phyloP scores from a whole-genome alignment of 139 green algal genomes.

The Coelastrella sp. region DNA sequence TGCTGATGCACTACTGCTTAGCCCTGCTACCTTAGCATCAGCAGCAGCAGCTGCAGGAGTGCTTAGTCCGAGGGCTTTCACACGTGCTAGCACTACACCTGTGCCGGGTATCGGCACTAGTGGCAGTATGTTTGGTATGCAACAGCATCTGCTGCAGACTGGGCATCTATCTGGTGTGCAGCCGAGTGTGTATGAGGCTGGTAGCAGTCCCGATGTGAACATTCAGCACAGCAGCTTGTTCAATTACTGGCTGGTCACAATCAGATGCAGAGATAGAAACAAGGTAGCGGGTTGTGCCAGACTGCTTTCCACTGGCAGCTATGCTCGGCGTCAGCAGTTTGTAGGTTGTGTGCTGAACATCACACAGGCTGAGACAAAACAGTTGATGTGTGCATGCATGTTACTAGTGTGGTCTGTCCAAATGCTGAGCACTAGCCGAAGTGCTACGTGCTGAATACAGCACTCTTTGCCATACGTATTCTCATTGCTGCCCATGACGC shows the following conservation, averaged over 20 bases:
- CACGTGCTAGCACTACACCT: not conserved
- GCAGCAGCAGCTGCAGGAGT: conserved; percentile 18
- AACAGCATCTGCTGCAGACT: conserved; percentile 3
- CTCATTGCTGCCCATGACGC: too few species aligned
- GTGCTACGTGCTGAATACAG: too few species aligned
- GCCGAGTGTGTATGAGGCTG: not conserved
- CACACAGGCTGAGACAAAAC: too few species aligned
- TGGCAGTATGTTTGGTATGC: conserved; percentile 16
- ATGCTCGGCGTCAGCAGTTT: not conserved
- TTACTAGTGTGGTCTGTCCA: too few species aligned
- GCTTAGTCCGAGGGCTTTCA: not conserved
- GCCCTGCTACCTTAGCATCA: not conserved
- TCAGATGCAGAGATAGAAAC: conserved; percentile 89
- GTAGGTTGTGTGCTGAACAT: not conserved
- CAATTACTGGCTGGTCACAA: conserved; percentile 91
- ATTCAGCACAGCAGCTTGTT: conserved; percentile 75
- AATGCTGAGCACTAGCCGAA: too few species aligned
- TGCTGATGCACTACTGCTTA: conserved; percentile 80
- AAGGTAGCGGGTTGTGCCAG: conserved; percentile 64
- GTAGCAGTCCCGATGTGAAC: conserved; percentile 63
- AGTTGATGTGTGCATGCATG: too few species aligned
- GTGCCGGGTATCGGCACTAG: conserved; percentile 26
- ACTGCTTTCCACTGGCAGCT: not conserved
- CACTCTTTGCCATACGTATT: too few species aligned
- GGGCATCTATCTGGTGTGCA: not conserved